A percentile compares a stretch with the other conserved stretches of the same genome.
Evolutionary conservation across 2,329 filamentous ascomycete genomes (phyloP).

Genomic region (Phialemoniopsis sp.): DNA sequence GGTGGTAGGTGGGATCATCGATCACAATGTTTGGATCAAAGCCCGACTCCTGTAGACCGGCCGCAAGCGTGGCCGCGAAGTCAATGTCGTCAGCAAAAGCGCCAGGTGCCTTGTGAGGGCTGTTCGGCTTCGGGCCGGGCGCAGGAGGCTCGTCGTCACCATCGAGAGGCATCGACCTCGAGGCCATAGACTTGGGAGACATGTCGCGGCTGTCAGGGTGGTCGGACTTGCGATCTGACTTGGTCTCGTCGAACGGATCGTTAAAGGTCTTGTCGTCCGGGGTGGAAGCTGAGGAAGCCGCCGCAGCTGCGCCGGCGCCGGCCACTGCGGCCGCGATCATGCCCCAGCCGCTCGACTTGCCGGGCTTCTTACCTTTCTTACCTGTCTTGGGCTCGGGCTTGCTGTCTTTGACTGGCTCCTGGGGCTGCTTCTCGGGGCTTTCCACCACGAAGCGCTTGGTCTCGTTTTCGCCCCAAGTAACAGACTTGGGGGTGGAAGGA

Average conservation of each 20-base stretch:
- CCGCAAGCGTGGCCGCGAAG: slow-evolving; percentile 66
- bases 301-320: slow-evolving; percentile 25
- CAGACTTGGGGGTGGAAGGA: slow-evolving; percentile 40
- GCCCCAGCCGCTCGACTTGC: slow-evolving; percentile 44
- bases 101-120: slow-evolving; percentile 54
- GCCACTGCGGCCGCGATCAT: slow-evolving; percentile 46
- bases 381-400: slow-evolving; percentile 15
- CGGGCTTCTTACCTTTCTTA: slow-evolving; percentile 20
- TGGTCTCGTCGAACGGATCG: slow-evolving; percentile 5
- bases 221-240: neutral
- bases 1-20: slow-evolving; percentile 58
- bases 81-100: slow-evolving; percentile 63
- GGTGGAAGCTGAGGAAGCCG: neutral
- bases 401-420: slow-evolving; percentile 22
- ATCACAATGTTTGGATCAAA: slow-evolving; percentile 70
- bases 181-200: slow-evolving; percentile 14
- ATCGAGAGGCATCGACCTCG: slow-evolving; percentile 18
- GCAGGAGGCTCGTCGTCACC: slow-evolving; percentile 40
- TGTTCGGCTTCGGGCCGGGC: slow-evolving; percentile 53
- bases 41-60: slow-evolving; percentile 63
- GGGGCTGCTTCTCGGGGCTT: slow-evolving; percentile 46
- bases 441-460: slow-evolving; percentile 61
- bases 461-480: slow-evolving; percentile 62
- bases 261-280: slow-evolving; percentile 6
- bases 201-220: neutral